Evolutionary conservation across 1,284 basidiomycete species (phyloP), one percentile per base, ranked within the genome.

Genomic region (Amylostereum chailletii): DNA sequence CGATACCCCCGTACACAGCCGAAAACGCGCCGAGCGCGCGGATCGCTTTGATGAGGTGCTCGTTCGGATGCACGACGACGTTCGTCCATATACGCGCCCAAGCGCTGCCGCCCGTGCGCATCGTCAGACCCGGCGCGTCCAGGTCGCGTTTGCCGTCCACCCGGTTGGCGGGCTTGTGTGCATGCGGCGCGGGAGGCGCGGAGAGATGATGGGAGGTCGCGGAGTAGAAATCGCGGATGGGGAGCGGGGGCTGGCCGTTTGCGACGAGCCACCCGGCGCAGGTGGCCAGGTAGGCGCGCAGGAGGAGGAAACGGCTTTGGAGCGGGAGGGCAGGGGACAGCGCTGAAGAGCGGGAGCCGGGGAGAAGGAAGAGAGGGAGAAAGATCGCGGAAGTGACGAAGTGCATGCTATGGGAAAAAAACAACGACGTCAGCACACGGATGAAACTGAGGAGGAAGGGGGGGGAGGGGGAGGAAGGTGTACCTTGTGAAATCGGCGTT

Each of bases 31-130:
- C 71, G 31, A 86, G 62, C 3, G 81, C 66, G 26, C 83, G 71
- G 56, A 80, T 74, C 4, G 72, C 57, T 62, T 85, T 85, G 52
- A 74, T 70, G 2, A 84, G 59, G 59, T 86, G 84, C 51, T 83
- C 79, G 56, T 84, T 78, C 3, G 76, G 76, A 54, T 80, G 75
- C 26, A 70, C 58, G 45, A 80, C 56, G 38, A 71, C 65, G 36
- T 68, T 65, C 54, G 77, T 71, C 39, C 81, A 53, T 47, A 85
- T 63, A n/a, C 76, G 68, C 29, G 76, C 64, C 81, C 81, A 84
- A 3, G 72, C 61, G 54, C 80, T 75, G 5, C 46, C n/a, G 75
- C 73, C 2, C 62, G 65, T 11, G 55, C 26, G 33, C 33, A 45
- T 58, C 0, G 66, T 58, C 33, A 60, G 29, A 2, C 49, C 11